Base-by-base conservation (phyloP, 2,329 filamentous ascomycete genomes). In the Ambrosiella xylebori region DNA sequence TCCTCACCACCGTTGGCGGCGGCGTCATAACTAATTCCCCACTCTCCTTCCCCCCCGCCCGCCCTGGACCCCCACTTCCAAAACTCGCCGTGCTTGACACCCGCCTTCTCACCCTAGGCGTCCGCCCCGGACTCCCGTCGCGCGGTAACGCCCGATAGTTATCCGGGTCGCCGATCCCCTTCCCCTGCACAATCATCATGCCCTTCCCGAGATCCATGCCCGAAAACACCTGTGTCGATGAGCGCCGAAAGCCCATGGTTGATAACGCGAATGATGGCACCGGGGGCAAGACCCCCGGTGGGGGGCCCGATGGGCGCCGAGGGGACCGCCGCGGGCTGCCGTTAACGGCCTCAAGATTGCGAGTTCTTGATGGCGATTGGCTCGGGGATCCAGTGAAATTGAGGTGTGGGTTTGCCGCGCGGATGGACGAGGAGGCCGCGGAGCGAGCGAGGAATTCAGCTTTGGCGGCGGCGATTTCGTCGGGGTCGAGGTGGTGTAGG, bases 391-490 rank as follows among this genome's bases (percentile, higher is more conserved):
- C 38, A 7, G 51, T 12, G n/a, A 53, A 53, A n/a, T 15, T 53
- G 9, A 58, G 44, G 49, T 58, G 39, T 17, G 50, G 39, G 41
- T 58, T 58, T 40, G 57, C 50, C n/a, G 50, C 57, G n/a, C 57
- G 50, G n/a, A 58, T 54, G 6, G 57, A 54, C n/a, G 57, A 54
- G 4, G 50, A 37, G 7, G 57, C 56, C 13, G 45, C 56, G 4
- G 56, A 51, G 19, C n/a, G 27, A 2, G 56, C n/a, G 19, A 51
- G 36, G 39, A 57, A 57, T 15, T 57, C 44, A 11, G 56, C 56
- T 13, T 50, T 45, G 11, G 45, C 47, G 27, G 6, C 35, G 11
- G 44, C 44, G 2, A 19, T 15, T 13, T 47, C 11, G 9, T 47
- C 12, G n/a, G 17, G 19, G 44, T 47, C 44, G n/a, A 47, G 44